Conservation (phyloP, 441 rosid species). For the Populus hybrid region DNA sequence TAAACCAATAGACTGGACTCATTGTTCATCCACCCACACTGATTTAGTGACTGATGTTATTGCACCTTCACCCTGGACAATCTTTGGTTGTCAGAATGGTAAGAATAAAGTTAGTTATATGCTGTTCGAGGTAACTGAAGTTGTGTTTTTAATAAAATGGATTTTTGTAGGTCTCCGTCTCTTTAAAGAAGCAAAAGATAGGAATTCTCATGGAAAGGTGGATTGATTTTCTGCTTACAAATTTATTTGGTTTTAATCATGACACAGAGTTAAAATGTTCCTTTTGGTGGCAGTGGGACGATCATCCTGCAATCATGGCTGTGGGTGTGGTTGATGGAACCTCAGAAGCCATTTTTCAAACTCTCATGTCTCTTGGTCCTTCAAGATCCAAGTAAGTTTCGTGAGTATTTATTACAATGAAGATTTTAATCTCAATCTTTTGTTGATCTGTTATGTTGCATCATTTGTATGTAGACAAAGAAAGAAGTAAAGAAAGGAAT, state of each 20-base stretch:
- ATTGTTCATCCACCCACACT: slow-evolving; percentile 45
- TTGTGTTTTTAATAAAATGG: slow-evolving; percentile 21
- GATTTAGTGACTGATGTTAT: slow-evolving; percentile 82
- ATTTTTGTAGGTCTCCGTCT: slow-evolving; percentile 73
- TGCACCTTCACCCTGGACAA: slow-evolving; percentile 96
- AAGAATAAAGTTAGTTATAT: slow-evolving; percentile 8
- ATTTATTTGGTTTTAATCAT: slow-evolving; percentile 6
- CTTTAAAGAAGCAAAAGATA: slow-evolving; percentile 92
- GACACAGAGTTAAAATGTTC: slow-evolving; percentile 10
- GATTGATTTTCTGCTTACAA: slow-evolving; percentile 26
- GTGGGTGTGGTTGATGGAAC: slow-evolving; percentile 96
- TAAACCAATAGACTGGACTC: slow-evolving; percentile 76
- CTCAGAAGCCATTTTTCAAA: slow-evolving; percentile 91
- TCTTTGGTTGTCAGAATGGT: slow-evolving; percentile 97
- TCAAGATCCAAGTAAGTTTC: slow-evolving; percentile 88
- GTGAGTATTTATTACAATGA: not conserved
- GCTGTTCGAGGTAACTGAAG: slow-evolving; percentile 16
- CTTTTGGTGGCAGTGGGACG: slow-evolving; percentile 66
- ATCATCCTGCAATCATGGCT: slow-evolving; percentile 99
- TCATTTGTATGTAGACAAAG: not conserved
- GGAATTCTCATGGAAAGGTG: slow-evolving; percentile 72
- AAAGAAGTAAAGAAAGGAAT: not conserved
- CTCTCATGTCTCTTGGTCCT: slow-evolving; percentile 93
- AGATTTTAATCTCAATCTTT: not conserved
- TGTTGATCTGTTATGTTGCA: not conserved